Base-by-base conservation (phyloP, 306 rosid genomes). In the Cicer cuneatum region DNA sequence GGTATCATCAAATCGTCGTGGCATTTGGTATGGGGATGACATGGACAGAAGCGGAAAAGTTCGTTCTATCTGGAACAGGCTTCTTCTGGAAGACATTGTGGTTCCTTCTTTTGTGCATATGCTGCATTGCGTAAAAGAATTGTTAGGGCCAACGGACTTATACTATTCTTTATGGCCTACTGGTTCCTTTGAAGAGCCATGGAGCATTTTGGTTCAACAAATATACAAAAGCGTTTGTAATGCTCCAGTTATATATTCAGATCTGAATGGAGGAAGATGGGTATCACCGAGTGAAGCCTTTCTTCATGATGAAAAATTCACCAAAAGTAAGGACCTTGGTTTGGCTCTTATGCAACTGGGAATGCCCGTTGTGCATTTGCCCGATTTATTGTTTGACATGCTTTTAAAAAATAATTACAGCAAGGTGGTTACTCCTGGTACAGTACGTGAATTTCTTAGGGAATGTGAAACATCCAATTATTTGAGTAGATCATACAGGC, bases 1-100 rank as follows among this genome's bases (percentile, higher is more conserved):
- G 88, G 94, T 93, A 56, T 86, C 96, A 49, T 91, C 98, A 19
- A 91, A 93, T 74, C 98, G 98, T 46, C 98, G 98, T 85, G 98
- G 98, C 71, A 93, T 93, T 79, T 93, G 98, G 98, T 89, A 87
- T 81, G 97, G 98, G 75, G 96, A 81, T 87, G 98, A 93, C 91
- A 93, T 93, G 98, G 98, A 93, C 83, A 88, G 96, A 85, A 88
- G 95, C 75, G 98, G 98, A 69, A 93, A 86, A 81, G 88, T 93
- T 82, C 98, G 98, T 76, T 91, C 98, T 60, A 76, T 64, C 66
- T 93, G 98, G 98, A 93, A 93, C 86, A 91, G 84, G 83, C 93
- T 93, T 75, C 96, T 93, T 85, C 75, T 93, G 73, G 94, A 93
- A 81, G 98, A 93, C 73, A 79, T 86, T 71, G 96, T 87, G 63